Evolutionary conservation across 306 rosid species (phyloP).

Genomic region (Prunus armeniaca): DNA sequence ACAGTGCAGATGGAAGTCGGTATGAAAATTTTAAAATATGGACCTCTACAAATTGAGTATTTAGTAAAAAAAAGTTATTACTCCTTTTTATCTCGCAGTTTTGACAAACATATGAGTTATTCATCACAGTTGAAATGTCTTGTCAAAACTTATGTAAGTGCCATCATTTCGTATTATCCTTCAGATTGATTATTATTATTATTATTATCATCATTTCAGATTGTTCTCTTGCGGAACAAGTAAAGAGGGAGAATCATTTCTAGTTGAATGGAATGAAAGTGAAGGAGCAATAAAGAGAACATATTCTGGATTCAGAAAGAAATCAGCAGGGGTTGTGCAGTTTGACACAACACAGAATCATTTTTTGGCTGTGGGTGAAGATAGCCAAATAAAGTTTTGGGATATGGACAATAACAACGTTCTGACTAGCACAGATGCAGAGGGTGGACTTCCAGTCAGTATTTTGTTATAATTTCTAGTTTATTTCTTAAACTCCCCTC

Average conservation of each 20-base stretch:
- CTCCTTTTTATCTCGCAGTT: background rate
- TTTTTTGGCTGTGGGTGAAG: slow-evolving; percentile 90
- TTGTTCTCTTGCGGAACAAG: slow-evolving; percentile 94
- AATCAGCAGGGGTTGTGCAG: slow-evolving; percentile 72
- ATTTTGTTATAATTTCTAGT: slow-evolving; percentile 15
- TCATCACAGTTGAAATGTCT: background rate
- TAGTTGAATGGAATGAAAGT: slow-evolving; percentile 89
- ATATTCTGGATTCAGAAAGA: slow-evolving; percentile 75
- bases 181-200: background rate
- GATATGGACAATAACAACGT: slow-evolving; percentile 64
- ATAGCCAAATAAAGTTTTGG: slow-evolving; percentile 82
- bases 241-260: slow-evolving; percentile 78
- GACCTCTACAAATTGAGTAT: background rate
- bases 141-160: background rate
- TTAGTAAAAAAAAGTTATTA: no score
- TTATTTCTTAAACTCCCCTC: background rate
- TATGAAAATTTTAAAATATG: slow-evolving; percentile 27
- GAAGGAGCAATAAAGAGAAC: slow-evolving; percentile 79
- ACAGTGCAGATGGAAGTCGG: slow-evolving; percentile 88
- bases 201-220: slow-evolving; percentile 25
- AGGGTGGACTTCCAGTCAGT: slow-evolving; percentile 78
- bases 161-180: background rate
- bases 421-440: slow-evolving; percentile 58
- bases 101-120: background rate
- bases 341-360: slow-evolving; percentile 79